Conservation (phyloP, 139 green algal genomes). For the Chloropicon primus region DNA sequence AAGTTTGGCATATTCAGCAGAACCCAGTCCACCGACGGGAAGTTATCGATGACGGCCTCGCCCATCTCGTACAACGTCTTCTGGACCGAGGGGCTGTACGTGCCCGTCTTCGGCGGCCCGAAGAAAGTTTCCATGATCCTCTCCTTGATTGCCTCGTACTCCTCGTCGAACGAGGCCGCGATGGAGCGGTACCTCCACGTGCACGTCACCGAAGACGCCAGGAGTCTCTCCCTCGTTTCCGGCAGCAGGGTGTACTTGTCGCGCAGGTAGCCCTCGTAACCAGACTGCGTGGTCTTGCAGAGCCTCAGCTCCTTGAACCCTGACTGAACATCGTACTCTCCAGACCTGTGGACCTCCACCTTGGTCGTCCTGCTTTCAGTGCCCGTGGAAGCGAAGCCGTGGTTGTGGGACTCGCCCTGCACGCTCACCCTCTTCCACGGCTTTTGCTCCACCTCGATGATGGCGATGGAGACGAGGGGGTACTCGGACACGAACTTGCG, state of each 20-base stretch:
- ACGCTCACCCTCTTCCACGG: conserved; percentile 59
- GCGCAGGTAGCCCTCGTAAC: conserved; percentile 61
- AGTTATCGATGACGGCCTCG: conserved; percentile 32
- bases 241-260: conserved; percentile 81
- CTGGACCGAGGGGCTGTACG: conserved; percentile 84
- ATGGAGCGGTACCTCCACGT: conserved; percentile 59
- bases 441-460: conserved; percentile 68
- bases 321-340: conserved; percentile 9
- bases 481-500: conserved; percentile 78
- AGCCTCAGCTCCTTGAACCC: conserved; percentile 50
- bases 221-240: conserved; percentile 71
- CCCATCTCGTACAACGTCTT: conserved; percentile 84
- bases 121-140: conserved; percentile 54
- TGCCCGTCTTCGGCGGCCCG: conserved; percentile 56
- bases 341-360: conserved; percentile 39
- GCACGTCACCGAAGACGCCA: conserved; percentile 66
- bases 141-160: conserved; percentile 13
- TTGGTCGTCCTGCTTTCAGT: conserved; percentile 47
- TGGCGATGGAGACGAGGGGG: conserved; percentile 43
- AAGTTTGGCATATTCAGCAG: conserved; percentile 92
- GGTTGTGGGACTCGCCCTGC: conserved; percentile 47
- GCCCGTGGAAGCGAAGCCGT: conserved; percentile 41
- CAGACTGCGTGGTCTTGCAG: conserved; percentile 85
- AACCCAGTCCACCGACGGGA: conserved; percentile 52
- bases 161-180: neutral